Evolutionary conservation across 2,329 filamentous ascomycete genomes (phyloP), one percentile per base, ranked within the genome.

Genomic region (Chaetomiaceae sp.): DNA sequence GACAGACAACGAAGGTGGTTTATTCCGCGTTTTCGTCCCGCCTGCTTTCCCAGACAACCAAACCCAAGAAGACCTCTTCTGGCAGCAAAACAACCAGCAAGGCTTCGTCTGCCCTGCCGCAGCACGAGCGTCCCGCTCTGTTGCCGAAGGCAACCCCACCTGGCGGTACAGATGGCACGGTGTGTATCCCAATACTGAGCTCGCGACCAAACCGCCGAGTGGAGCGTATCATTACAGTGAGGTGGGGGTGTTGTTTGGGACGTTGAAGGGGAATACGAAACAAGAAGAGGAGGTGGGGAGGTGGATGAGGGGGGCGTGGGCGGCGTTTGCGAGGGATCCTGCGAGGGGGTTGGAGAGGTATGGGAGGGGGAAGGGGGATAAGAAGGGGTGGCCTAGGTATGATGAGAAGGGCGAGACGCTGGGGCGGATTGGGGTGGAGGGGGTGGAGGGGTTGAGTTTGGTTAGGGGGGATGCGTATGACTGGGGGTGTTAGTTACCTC

Each of bases 101-200:
- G 9, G 1, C 15, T 72, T 68, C 43, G 75, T 58, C 33, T 71
- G 71, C 57, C 66, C 69, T 6, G 54, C 61, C 11, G 65, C 47
- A 50, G 61, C 34, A 63, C 66, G 43, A 63, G 68, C 45, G 50
- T 55, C 17, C 59, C 61, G 23, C 38, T 67, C 2, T 44, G 62
- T 15, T 53, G 53, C 3, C 3, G 36, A 56, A 1, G 61, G 61
- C 1, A 63, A 64, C 15, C 68, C 71, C 2, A 69, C 67, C 0
- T 73, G 69, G 69, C 59, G 71, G 44, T 73, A 72, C 47, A 61
- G 67, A 14, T 73, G 68, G 44, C 65, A 69, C 36, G 71, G 69
- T 11, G 63, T 65, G 8, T 72, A 71, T 47, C 66, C 68, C 6
- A 65, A 72, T 37, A 60, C 66, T 7, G 57, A 56, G 9, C 53